Evolutionary conservation across 2,329 filamentous ascomycete genomes (phyloP).

Genomic region (Arthrobotrys musiformis): DNA sequence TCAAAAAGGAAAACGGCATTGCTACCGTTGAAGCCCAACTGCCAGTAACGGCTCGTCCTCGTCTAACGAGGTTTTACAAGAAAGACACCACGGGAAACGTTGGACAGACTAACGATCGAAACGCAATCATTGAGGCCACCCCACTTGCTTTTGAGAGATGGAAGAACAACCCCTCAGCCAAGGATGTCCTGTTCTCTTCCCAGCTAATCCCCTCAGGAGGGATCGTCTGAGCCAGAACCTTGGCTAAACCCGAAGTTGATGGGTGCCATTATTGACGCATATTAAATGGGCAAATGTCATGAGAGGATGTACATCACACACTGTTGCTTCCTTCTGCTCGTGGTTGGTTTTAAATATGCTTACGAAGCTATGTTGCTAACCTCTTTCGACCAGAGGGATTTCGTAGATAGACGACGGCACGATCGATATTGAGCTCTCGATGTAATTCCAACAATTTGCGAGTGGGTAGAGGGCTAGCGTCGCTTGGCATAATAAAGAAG

Average conservation of each 20-base stretch:
- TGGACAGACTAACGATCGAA: slow-evolving; percentile 42
- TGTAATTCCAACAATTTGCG: slow-evolving; percentile 47
- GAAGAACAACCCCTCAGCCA: slow-evolving; percentile 15
- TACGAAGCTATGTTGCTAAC: slow-evolving; percentile 27
- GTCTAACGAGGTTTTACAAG: slow-evolving; percentile 31
- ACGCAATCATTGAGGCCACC: slow-evolving; percentile 38
- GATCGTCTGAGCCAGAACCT: slow-evolving; percentile 44
- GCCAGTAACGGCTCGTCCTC: slow-evolving; percentile 14
- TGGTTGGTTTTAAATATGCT: slow-evolving; percentile 12
- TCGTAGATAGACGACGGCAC: slow-evolving; percentile 27
- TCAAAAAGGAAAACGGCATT: slow-evolving; percentile 21
- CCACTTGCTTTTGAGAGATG: slow-evolving; percentile 37
- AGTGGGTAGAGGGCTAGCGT: slow-evolving; percentile 23
- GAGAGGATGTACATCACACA: slow-evolving; percentile 17
- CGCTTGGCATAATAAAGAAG: slow-evolving; percentile 25
- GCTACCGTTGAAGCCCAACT: slow-evolving; percentile 6
- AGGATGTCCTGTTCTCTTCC: slow-evolving; percentile 35
- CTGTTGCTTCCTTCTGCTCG: background rate
- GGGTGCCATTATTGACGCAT: slow-evolving; percentile 21
- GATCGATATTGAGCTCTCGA: slow-evolving; percentile 50
- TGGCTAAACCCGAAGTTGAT: slow-evolving; percentile 35
- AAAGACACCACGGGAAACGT: slow-evolving; percentile 22
- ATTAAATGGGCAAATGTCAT: slow-evolving; percentile 12
- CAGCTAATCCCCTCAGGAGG: slow-evolving; percentile 34
- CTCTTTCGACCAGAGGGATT: slow-evolving; percentile 43